Base-by-base conservation (phyloP, 257 asterid species). In the Cinchona pubescens region DNA sequence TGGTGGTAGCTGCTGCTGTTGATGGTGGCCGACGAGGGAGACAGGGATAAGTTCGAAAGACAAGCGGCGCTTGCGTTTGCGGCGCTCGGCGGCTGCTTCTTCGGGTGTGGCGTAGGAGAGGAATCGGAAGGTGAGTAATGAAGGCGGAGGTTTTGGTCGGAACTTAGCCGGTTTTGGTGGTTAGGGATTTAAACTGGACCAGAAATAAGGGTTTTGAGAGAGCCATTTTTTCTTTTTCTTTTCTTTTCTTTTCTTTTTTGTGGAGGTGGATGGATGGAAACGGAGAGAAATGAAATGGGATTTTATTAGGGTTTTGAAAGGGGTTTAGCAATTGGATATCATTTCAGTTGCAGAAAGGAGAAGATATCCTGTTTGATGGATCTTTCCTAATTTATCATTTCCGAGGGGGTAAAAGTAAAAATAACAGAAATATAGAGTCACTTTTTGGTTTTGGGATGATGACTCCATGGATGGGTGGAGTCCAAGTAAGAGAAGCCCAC, bases 41-140 rank as follows among this genome's bases (percentile, higher is more conserved):
- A 94, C 83, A 43, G 89, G 86, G 0, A 96, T 97, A 0, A 97
- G 97, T 78, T 91, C 97, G 69, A 90, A 87, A 69, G 96, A 96
- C 80, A 90, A 91, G 72, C 91, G 94, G 79, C 96, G 96, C 71
- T 88, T 91, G 64, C 94, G 92, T 60, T 89, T 88, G 67, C 97
- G 97, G 80, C 97, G 96, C 16, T 91, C 96, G 34, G 97, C 94
- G 66, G 98, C 96, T 71, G 98, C 98, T 72, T 94, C 98, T 74
- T 94, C 97, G 0, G 98, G 96, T 0, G 96, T 91, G 79, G 98
- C 96, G 80, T 91, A 94, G 75, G 98, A 91, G 80, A 94, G 85
- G 71, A 78, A 76, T 71, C 97, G 98, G 70, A 85, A 27, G 56
- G 85, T 82, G 65, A 86, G 78, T 79, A 80, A 62, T 71, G 82